A percentile compares a stretch with the other conserved stretches of the same genome.
phyloP scores from a whole-genome alignment of 2,329 filamentous ascomycete species.

The Trichoderma simmonsii region DNA sequence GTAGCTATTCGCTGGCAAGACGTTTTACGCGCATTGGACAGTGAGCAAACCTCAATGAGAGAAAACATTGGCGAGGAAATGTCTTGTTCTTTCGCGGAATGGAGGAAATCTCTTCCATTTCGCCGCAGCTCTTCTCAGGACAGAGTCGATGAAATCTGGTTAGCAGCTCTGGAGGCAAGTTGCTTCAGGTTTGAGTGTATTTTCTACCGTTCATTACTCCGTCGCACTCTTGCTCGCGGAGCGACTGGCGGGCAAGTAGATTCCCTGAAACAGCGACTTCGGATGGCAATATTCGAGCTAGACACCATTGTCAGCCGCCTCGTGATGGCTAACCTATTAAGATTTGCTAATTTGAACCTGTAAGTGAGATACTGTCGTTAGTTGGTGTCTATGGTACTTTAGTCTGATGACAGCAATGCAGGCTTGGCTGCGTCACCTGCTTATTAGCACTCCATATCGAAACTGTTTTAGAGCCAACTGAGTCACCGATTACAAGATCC shows the following conservation, averaged over 20 bases:
- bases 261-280: neutral
- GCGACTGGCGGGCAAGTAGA: neutral
- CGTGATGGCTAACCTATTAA: neutral
- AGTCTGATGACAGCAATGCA: neutral
- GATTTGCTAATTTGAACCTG: neutral
- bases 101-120: neutral
- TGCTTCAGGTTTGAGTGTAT: neutral
- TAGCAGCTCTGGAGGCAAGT: neutral
- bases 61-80: neutral
- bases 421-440: neutral
- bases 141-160: neutral
- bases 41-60: neutral
- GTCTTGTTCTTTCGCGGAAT: neutral
- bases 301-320: neutral
- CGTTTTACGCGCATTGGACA: neutral
- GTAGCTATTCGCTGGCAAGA: neutral
- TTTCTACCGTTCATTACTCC: constrained; percentile 53
- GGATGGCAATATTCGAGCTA: neutral
- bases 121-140: no score
- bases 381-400: neutral
- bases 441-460: neutral
- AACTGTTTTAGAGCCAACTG: neutral
- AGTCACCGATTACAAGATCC: neutral
- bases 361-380: neutral
- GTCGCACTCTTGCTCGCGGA: neutral